A percentile compares a stretch with the other conserved stretches of the same genome.
These are phyloP conservation scores for Wallacemonas rigidus DNA, from an alignment of 208 protist species.

Conservation along the genomic window DNA sequence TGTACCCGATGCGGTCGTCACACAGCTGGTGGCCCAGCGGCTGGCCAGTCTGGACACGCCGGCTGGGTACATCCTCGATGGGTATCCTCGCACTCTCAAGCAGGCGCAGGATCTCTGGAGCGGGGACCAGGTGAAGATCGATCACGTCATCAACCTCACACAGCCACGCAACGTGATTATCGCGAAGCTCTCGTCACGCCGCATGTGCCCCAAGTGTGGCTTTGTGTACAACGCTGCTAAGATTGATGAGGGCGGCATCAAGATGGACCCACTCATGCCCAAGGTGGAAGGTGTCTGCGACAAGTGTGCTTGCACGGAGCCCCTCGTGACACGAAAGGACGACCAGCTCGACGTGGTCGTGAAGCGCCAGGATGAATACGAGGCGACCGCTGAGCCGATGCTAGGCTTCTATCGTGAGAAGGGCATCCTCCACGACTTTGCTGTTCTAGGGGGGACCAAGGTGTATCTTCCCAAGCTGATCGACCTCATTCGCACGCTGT, in stretches of 20 bases:
- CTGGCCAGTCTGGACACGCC: constrained; percentile 23
- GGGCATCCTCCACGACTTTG: constrained; percentile 62
- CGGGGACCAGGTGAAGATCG: constrained; percentile 48
- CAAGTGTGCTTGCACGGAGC: constrained; percentile 63
- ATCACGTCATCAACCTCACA: constrained; percentile 79
- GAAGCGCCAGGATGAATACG: constrained; percentile 67
- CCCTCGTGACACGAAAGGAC: constrained; percentile 65
- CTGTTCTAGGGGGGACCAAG: constrained; percentile 67
- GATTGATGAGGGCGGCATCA: constrained; percentile 71
- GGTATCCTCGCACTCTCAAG: constrained; percentile 89
- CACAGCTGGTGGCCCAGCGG: constrained; percentile 56
- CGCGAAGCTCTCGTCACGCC: constrained; percentile 66
- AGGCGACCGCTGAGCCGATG: constrained; percentile 51
- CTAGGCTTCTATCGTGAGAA: constrained; percentile 67
- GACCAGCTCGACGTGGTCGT: constrained; percentile 62
- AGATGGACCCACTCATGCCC: constrained; percentile 80
- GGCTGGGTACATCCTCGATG: constrained; percentile 90
- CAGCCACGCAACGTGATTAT: constrained; percentile 78
- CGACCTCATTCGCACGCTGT: constrained; percentile 43
- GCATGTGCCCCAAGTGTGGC: constrained; percentile 72
- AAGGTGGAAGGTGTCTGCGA: constrained; percentile 81
- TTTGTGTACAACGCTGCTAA: constrained; percentile 75
- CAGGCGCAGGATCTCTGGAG: constrained; percentile 76
- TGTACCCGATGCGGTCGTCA: constrained; percentile 77
- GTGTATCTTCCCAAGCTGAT: constrained; percentile 72